A percentile compares a stretch with the other conserved stretches of the same genome.
Evolutionary conservation across 495 filamentous ascomycete genomes (phyloP).

Genomic region (Pseudevernia furfuracea): DNA sequence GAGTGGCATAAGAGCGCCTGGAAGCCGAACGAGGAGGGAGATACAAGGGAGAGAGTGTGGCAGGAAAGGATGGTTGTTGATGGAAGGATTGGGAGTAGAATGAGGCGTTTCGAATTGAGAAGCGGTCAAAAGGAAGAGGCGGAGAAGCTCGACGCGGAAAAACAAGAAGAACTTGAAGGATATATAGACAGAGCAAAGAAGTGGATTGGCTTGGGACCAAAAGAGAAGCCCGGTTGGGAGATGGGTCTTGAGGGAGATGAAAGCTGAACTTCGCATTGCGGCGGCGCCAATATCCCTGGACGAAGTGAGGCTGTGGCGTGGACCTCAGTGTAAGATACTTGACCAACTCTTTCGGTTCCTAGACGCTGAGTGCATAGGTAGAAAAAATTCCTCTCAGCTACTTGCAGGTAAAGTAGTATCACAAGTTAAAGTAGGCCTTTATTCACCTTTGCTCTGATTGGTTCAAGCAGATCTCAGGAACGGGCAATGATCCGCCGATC

Average conservation of each 20-base stretch:
- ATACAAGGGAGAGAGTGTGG: slow-evolving; percentile 56
- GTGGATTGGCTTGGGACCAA: slow-evolving; percentile 16
- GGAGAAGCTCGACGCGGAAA: slow-evolving; percentile 12
- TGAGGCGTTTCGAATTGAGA: slow-evolving; percentile 65
- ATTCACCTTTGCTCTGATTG: slow-evolving; percentile 7
- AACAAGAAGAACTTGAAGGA: slow-evolving; percentile 4
- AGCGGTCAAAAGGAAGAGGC: slow-evolving; percentile 13
- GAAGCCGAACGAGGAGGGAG: slow-evolving; percentile 22
- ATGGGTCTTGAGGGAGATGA: slow-evolving; percentile 23
- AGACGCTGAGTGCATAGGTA: not conserved
- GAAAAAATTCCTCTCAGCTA: not conserved
- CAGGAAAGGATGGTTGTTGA: slow-evolving; percentile 71
- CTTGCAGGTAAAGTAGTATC: too few species aligned
- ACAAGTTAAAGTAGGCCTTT: not conserved
- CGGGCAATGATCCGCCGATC: not conserved
- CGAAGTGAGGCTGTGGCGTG: not conserved
- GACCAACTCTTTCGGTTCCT: not conserved
- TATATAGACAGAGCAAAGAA: slow-evolving; percentile 11
- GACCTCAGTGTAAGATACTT: too few species aligned
- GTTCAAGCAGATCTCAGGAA: slow-evolving; percentile 9
- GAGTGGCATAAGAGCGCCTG: slow-evolving; percentile 77
- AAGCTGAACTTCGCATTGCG: slow-evolving; percentile 11
- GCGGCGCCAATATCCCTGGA: not conserved
- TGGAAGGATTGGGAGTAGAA: slow-evolving; percentile 64
- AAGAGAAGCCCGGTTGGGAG: slow-evolving; percentile 22